Percentiles rank a stretch among this genome's conserved stretches.
These are phyloP conservation scores for Novymonas esmeraldas DNA, from an alignment of 208 protist species.

Conservation along the genomic window DNA sequence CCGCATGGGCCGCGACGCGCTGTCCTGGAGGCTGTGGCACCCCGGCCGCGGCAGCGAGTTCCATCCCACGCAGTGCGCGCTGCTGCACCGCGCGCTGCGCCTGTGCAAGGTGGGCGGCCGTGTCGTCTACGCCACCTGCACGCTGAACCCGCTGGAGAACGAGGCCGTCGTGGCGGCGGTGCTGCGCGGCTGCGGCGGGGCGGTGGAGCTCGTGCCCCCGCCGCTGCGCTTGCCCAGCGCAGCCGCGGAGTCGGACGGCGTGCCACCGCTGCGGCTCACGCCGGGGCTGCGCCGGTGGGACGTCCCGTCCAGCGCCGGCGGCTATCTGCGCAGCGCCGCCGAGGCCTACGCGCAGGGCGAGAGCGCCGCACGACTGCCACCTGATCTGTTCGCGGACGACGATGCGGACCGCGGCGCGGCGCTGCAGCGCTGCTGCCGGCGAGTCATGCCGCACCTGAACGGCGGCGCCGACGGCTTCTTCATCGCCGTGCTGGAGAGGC, in stretches of 20 bases:
- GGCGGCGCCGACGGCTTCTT: slow-evolving; percentile 80
- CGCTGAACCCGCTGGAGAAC: slow-evolving; percentile 96
- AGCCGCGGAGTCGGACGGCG: not conserved
- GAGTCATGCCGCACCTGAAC: slow-evolving; percentile 75
- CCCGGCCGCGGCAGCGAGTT: slow-evolving; percentile 61
- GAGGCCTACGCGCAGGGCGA: slow-evolving; percentile 53
- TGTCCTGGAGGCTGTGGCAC: slow-evolving; percentile 88
- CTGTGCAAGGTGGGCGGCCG: slow-evolving; percentile 73
- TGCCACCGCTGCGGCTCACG: slow-evolving; percentile 29
- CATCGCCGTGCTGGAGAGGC: slow-evolving; percentile 53
- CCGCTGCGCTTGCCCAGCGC: slow-evolving; percentile 10
- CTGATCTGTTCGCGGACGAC: slow-evolving; percentile 44
- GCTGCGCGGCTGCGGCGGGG: slow-evolving; percentile 40
- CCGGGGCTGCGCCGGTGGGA: slow-evolving; percentile 55
- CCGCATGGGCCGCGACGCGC: slow-evolving; percentile 76
- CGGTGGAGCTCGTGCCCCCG: slow-evolving; percentile 52
- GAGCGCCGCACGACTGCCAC: slow-evolving; percentile 3
- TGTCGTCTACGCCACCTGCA: slow-evolving; percentile 97
- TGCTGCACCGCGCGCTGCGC: slow-evolving; percentile 72
- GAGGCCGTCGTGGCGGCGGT: slow-evolving; percentile 93
- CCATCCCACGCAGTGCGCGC: slow-evolving; percentile 65
- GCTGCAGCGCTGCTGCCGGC: slow-evolving; percentile 50
- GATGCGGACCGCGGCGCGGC: slow-evolving; percentile 8
- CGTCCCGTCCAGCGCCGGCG: slow-evolving; percentile 64
- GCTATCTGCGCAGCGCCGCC: slow-evolving; percentile 43